These are phyloP conservation scores for Chaetomiaceae sp. DNA, from an alignment of 2,329 filamentous ascomycete species.

Conservation along the genomic window DNA sequence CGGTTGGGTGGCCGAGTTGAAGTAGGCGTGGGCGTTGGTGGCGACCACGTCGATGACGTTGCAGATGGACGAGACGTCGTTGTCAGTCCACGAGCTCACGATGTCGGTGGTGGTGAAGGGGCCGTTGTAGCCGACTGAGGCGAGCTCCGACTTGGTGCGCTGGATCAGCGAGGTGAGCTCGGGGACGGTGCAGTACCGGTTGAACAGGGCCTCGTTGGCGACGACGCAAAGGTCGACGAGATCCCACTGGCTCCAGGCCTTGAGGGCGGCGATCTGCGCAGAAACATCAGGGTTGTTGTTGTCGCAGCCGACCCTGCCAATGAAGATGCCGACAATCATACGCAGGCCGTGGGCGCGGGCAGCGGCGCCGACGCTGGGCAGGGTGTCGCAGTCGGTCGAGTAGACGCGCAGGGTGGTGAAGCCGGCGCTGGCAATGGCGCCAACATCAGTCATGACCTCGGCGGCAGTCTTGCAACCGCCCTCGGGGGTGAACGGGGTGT, in stretches of 20 bases:
- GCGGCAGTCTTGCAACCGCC: slow-evolving; percentile 60
- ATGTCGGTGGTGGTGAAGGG: slow-evolving; percentile 83
- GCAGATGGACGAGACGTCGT: slow-evolving; percentile 62
- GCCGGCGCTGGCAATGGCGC: slow-evolving; percentile 56
- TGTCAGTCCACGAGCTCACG: slow-evolving; percentile 68
- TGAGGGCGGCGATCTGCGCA: slow-evolving; percentile 69
- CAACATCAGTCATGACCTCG: slow-evolving; percentile 58
- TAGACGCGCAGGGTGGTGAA: slow-evolving; percentile 77
- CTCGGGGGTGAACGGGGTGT: slow-evolving; percentile 64
- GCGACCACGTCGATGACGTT: slow-evolving; percentile 69
- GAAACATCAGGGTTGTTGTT: slow-evolving; percentile 57
- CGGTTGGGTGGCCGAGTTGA: slow-evolving; percentile 67
- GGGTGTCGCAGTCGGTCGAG: slow-evolving; percentile 83
- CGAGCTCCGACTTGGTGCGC: slow-evolving; percentile 60
- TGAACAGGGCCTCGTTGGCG: slow-evolving; percentile 87
- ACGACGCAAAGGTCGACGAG: slow-evolving; percentile 75
- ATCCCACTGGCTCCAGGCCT: slow-evolving; percentile 67
- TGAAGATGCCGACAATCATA: slow-evolving; percentile 84
- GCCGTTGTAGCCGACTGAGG: slow-evolving; percentile 62
- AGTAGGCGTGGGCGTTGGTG: slow-evolving; percentile 91
- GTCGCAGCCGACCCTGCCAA: slow-evolving; percentile 60
- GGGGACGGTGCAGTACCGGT: slow-evolving; percentile 58
- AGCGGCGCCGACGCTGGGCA: slow-evolving; percentile 68
- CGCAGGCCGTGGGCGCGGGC: slow-evolving; percentile 62
- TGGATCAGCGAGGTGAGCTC: slow-evolving; percentile 68